Base-by-base conservation (phyloP, 2,329 filamentous ascomycete species). In the Aspergillus vadensis region DNA sequence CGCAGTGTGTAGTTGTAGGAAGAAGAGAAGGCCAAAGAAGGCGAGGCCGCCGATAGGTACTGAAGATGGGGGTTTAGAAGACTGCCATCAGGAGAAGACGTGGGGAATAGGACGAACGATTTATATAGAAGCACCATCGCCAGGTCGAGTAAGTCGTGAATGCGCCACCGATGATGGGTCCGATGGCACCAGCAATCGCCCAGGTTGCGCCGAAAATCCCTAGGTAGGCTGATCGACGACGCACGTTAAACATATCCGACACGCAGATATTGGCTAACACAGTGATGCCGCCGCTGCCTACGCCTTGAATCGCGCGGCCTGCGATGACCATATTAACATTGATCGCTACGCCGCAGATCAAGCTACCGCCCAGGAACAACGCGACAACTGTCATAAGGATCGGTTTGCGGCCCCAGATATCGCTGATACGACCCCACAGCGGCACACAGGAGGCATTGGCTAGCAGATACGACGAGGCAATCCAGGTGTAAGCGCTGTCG, bases 321-420 rank as follows among this genome's bases (percentile, higher is more conserved):
- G 79, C 79, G 59, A 88, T 85, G 41, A 87, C 74, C 81, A 86
- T 85, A 9, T 79, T 76, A 65, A 86, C 84, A 63, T 77, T 83
- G 50, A 77, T 77, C 14, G 82, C 74, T 8, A 85, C 65, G 2
- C 79, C 85, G 17, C 82, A 80, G 6, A 87, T 74, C 27, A 86
- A 70, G 4, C 81, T 84, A 15, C 84, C 84, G 15, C 83, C 71
- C 61, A 87, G 81, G 75, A 88, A 88, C 32, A 87, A 76, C 10
- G 78, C 72, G 57, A 85, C 84, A 2, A 83, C 83, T 9, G 80
- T 67, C 27, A 87, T 75, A 15, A 88, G 73, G 43, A 85, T 80
- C 8, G 82, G 81, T 63, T 87, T 88, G 41, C 85, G 78, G 4
- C 85, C 85, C 71, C 81, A 87, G 49, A 88, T 87, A 61, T 87